phyloP scores from a whole-genome alignment of 2,329 filamentous ascomycete genomes.

The Gaeumannomyces tritici region DNA sequence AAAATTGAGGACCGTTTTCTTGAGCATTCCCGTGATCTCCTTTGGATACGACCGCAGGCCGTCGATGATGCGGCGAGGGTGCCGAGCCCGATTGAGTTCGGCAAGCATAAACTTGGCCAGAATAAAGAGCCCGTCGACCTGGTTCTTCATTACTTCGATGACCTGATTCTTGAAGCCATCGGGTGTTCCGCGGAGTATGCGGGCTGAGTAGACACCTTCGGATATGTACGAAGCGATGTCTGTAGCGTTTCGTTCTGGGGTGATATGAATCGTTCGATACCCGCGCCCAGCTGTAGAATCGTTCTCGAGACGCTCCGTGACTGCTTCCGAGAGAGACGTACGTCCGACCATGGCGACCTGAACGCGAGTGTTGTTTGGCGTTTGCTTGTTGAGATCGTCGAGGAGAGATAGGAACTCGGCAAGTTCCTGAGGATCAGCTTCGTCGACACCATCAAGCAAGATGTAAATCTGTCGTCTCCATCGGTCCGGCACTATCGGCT shows the following conservation, averaged over 20 bases:
- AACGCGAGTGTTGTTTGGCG: neutral
- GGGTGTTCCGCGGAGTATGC: neutral
- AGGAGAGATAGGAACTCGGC: slow-evolving; percentile 1
- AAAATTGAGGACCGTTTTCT: slow-evolving; percentile 3
- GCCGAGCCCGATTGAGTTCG: neutral
- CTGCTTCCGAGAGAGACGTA: neutral
- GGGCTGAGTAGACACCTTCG: slow-evolving; percentile 1
- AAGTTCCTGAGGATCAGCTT: slow-evolving; percentile 1
- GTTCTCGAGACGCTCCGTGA: neutral
- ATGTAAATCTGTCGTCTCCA: slow-evolving; percentile 4
- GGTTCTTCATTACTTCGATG: neutral
- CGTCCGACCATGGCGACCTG: slow-evolving; percentile 4
- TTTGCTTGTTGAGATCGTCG: slow-evolving; percentile 2
- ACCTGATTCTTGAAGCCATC: slow-evolving; percentile 1
- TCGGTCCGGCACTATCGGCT: neutral
- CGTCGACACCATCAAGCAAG: slow-evolving; percentile 1
- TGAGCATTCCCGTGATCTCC: slow-evolving; percentile 4
- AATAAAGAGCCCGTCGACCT: slow-evolving; percentile 4
- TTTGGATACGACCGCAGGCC: neutral
- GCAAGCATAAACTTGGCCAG: slow-evolving; percentile 5
- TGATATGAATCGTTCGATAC: slow-evolving; percentile 2
- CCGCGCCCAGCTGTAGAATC: neutral
- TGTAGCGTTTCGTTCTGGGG: neutral
- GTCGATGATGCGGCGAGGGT: neutral
- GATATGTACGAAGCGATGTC: slow-evolving; percentile 1